Evolutionary conservation across 306 rosid species (phyloP).

Genomic region (Senna tora): DNA sequence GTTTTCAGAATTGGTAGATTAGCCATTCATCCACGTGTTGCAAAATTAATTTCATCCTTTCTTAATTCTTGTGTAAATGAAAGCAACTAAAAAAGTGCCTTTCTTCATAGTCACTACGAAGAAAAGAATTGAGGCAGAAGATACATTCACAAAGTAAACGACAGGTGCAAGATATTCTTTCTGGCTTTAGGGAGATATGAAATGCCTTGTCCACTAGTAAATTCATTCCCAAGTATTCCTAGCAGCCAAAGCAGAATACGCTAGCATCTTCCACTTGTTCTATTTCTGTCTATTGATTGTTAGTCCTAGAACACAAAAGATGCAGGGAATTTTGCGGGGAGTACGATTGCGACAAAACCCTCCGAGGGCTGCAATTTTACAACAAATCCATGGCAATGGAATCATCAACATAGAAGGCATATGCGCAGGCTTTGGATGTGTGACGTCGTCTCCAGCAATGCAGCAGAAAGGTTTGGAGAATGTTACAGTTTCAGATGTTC

Average conservation of each 20-base stretch:
- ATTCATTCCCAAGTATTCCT: constrained; percentile 2
- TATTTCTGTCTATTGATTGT: neutral
- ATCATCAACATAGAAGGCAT: constrained; percentile 40
- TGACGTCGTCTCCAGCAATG: constrained; percentile 45
- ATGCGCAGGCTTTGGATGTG: constrained; percentile 43
- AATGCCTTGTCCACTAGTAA: neutral
- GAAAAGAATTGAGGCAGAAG: constrained; percentile 52
- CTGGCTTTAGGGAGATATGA: too few species aligned
- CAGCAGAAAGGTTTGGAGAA: constrained; percentile 79
- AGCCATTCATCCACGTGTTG: neutral
- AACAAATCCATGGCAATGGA: constrained; percentile 49
- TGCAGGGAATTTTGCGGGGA: constrained; percentile 62
- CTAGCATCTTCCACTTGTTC: neutral
- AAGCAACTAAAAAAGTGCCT: constrained; percentile 37
- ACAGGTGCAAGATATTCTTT: neutral
- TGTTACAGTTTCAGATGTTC: constrained; percentile 76
- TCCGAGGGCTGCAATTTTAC: constrained; percentile 49
- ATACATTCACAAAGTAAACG: constrained; percentile 27
- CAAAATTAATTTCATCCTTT: neutral
- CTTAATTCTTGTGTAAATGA: neutral
- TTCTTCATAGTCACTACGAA: constrained; percentile 50
- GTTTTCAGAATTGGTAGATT: constrained; percentile 9
- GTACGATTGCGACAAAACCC: constrained; percentile 46
- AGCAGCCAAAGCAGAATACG: constrained; percentile 29
- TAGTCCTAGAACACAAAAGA: constrained; percentile 29